These are phyloP conservation scores for Exophiala lecanii-corni DNA, from an alignment of 2,329 filamentous ascomycete species.

Conservation along the genomic window DNA sequence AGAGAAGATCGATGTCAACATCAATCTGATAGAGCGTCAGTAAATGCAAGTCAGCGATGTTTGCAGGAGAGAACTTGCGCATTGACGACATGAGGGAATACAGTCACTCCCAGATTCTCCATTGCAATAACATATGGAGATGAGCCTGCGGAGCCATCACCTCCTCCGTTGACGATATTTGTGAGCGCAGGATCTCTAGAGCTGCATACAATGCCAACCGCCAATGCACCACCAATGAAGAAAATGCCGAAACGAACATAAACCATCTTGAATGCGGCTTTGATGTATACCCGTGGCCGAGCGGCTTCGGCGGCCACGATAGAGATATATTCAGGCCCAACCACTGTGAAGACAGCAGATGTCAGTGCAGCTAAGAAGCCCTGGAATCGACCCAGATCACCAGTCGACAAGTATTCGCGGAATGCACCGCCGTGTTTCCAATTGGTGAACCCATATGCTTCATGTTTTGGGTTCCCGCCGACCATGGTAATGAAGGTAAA, in stretches of 20 bases:
- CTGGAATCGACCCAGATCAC: constrained; percentile 52
- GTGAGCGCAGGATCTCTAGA: background rate
- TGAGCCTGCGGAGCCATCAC: constrained; percentile 46
- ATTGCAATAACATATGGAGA: constrained; percentile 62
- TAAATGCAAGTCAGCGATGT: too few relatives aligned
- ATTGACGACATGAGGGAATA: constrained; percentile 55
- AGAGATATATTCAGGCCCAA: constrained; percentile 60
- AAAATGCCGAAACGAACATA: constrained; percentile 72
- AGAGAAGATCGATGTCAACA: constrained; percentile 41
- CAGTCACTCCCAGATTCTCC: constrained; percentile 49
- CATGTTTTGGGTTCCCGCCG: constrained; percentile 67
- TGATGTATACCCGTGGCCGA: constrained; percentile 63
- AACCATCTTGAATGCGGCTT: constrained; percentile 66
- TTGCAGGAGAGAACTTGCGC: constrained; percentile 47
- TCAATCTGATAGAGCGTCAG: too few relatives aligned
- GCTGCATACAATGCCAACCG: constrained; percentile 56
- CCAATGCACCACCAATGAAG: constrained; percentile 66
- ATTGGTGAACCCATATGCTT: constrained; percentile 66
- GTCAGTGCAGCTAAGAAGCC: constrained; percentile 63
- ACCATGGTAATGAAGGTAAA: constrained; percentile 79
- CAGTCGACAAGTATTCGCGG: constrained; percentile 56
- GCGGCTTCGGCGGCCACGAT: constrained; percentile 62
- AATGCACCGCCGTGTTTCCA: constrained; percentile 60
- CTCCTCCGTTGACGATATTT: constrained; percentile 41
- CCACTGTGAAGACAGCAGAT: constrained; percentile 62